Evolutionary conservation across 2,329 filamentous ascomycete species (phyloP).

Genomic region (Eutypella sp.): DNA sequence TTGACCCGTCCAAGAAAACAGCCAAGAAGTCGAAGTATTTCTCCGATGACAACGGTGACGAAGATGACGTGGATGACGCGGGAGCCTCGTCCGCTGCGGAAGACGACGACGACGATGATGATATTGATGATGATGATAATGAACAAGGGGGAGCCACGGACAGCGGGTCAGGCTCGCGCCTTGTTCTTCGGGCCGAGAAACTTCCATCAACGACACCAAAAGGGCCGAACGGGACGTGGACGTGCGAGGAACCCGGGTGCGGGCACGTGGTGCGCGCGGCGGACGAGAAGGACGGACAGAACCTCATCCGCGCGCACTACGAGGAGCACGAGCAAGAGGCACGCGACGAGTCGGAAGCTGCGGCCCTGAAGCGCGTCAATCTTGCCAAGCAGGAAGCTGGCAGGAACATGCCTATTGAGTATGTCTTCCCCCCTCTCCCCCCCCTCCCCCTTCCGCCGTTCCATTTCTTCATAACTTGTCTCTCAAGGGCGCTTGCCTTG

Average conservation of each 20-base stretch:
- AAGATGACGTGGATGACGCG: slow-evolving; percentile 14
- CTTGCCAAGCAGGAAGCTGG: slow-evolving; percentile 54
- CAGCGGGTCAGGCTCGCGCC: slow-evolving; percentile 9
- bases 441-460: slow-evolving; percentile 31
- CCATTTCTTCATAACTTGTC: slow-evolving; percentile 18
- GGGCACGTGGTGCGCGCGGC: slow-evolving; percentile 58
- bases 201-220: slow-evolving; percentile 44
- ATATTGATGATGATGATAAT: slow-evolving; percentile 7
- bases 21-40: slow-evolving; percentile 19
- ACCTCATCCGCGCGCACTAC: slow-evolving; percentile 57
- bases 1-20: slow-evolving; percentile 26
- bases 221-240: slow-evolving; percentile 61
- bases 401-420: slow-evolving; percentile 53
- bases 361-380: slow-evolving; percentile 34
- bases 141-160: slow-evolving; percentile 24
- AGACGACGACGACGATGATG: slow-evolving; percentile 26
- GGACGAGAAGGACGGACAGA: slow-evolving; percentile 49
- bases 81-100: slow-evolving; percentile 11
- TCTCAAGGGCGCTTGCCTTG: background rate
- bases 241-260: slow-evolving; percentile 61
- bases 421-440: slow-evolving; percentile 35
- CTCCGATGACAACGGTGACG: slow-evolving; percentile 11
- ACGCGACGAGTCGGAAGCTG: slow-evolving; percentile 34
- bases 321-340: slow-evolving; percentile 54
- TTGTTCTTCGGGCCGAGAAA: slow-evolving; percentile 46